Evolutionary conservation across 805 yeast species (phyloP).

Genomic region (Hanseniaspora taiwanica): DNA sequence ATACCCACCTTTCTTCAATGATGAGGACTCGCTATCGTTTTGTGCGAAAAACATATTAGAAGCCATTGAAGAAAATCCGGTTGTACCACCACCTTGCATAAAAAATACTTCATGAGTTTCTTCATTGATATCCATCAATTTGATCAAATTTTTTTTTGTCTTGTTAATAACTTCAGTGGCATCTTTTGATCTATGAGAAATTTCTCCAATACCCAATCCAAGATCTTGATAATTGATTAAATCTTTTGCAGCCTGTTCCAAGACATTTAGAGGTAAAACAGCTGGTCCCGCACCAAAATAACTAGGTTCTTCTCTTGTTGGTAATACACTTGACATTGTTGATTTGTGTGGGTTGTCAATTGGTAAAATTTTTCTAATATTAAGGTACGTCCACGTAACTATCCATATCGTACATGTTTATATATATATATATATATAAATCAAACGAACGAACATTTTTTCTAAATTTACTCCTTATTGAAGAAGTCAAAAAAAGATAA

Average conservation of each 20-base stretch:
- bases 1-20: constrained; percentile 52
- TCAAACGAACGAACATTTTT: no score
- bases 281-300: constrained; percentile 99
- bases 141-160: constrained; percentile 52
- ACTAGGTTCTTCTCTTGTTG: constrained; percentile 48
- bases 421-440: no score
- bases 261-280: constrained; percentile 65
- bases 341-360: constrained; percentile 25
- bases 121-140: constrained; percentile 56
- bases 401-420: no score
- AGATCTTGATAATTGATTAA: constrained; percentile 53
- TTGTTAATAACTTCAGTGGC: constrained; percentile 67
- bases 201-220: constrained; percentile 88
- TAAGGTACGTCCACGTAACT: no score
- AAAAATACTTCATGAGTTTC: constrained; percentile 90
- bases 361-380: no score
- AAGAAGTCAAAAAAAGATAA: no score
- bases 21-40: constrained; percentile 27
- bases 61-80: constrained; percentile 82
- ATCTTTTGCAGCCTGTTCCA: constrained; percentile 80
- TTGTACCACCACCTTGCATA: constrained; percentile 96
- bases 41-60: constrained; percentile 68
- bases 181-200: constrained; percentile 84
- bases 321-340: background rate
- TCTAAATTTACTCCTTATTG: no score